These are phyloP conservation scores for Komagataella kurtzmanii DNA, from an alignment of 805 yeast species.

Conservation along the genomic window DNA sequence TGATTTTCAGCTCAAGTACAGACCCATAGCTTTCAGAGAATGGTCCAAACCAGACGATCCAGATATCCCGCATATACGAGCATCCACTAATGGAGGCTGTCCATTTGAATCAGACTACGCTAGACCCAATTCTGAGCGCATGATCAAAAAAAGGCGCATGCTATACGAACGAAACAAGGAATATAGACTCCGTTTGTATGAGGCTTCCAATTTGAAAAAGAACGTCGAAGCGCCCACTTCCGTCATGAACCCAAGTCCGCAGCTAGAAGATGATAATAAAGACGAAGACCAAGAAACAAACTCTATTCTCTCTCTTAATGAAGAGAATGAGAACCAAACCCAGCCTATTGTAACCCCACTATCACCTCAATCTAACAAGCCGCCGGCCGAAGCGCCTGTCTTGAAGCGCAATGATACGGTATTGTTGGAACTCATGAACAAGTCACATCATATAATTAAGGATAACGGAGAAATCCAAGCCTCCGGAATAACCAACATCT, in stretches of 20 bases:
- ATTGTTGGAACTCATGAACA: neutral
- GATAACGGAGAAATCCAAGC: slow-evolving; percentile 47
- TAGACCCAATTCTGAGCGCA: slow-evolving; percentile 9
- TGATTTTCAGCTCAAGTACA: slow-evolving; percentile 62
- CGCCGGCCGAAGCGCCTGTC: slow-evolving; percentile 7
- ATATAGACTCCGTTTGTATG: slow-evolving; percentile 15
- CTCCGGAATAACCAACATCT: slow-evolving; percentile 33
- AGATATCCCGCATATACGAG: slow-evolving; percentile 35
- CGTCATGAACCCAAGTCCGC: neutral
- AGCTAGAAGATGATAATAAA: neutral
- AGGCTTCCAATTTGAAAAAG: neutral
- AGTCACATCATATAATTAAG: slow-evolving; percentile 4
- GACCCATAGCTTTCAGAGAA: slow-evolving; percentile 76
- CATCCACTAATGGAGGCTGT: slow-evolving; percentile 63
- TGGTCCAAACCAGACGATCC: slow-evolving; percentile 39
- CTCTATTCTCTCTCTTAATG: neutral
- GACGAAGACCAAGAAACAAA: neutral
- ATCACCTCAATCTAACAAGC: slow-evolving; percentile 11
- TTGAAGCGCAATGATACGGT: neutral
- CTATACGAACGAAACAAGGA: slow-evolving; percentile 18
- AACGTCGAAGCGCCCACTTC: neutral
- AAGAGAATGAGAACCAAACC: neutral
- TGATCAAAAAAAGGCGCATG: slow-evolving; percentile 16
- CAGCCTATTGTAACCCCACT: slow-evolving; percentile 12
- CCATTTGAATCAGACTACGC: slow-evolving; percentile 61